Evolutionary conservation across 2,329 filamentous ascomycete genomes (phyloP).

Genomic region (Diplodia seriata): DNA sequence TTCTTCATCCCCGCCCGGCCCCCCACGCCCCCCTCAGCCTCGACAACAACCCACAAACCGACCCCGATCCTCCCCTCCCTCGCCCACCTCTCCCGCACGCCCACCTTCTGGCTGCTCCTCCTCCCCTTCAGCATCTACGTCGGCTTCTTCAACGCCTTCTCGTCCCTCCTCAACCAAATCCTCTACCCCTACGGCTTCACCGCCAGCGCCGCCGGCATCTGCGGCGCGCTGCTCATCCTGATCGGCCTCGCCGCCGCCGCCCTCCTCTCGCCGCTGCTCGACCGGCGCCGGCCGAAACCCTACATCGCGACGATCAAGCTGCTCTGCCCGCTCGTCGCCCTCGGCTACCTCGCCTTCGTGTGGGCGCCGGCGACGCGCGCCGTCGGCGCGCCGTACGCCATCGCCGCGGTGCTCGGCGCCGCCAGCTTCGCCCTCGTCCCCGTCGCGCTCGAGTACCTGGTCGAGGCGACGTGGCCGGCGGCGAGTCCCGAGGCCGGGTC

Average conservation of each 20-base stretch:
- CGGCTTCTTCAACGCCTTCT: constrained; percentile 91
- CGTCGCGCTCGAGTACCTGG: constrained; percentile 83
- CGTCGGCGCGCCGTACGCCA: constrained; percentile 73
- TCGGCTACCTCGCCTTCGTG: constrained; percentile 78
- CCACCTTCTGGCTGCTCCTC: constrained; percentile 81
- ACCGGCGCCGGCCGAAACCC: constrained; percentile 72
- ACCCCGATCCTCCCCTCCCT: constrained; percentile 64
- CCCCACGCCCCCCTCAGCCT: constrained; percentile 77
- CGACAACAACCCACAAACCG: constrained; percentile 63
- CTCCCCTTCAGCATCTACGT: constrained; percentile 85
- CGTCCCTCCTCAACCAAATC: constrained; percentile 88
- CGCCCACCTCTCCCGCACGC: constrained; percentile 55
- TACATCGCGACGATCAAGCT: constrained; percentile 77
- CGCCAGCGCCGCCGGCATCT: constrained; percentile 86
- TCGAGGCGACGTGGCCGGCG: constrained; percentile 86
- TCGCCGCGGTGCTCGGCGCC: constrained; percentile 79
- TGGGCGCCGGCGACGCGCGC: constrained; percentile 74
- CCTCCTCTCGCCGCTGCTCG: constrained; percentile 79
- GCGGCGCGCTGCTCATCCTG: constrained; percentile 86
- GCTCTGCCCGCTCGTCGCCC: constrained; percentile 74
- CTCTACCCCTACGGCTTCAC: constrained; percentile 83
- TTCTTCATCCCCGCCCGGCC: constrained; percentile 74
- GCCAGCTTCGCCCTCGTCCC: constrained; percentile 81
- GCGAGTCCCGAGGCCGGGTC: constrained; percentile 81
- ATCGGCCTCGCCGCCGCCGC: constrained; percentile 82